Conservation (phyloP, 208 protist species). For the Leishmania braziliensis region DNA sequence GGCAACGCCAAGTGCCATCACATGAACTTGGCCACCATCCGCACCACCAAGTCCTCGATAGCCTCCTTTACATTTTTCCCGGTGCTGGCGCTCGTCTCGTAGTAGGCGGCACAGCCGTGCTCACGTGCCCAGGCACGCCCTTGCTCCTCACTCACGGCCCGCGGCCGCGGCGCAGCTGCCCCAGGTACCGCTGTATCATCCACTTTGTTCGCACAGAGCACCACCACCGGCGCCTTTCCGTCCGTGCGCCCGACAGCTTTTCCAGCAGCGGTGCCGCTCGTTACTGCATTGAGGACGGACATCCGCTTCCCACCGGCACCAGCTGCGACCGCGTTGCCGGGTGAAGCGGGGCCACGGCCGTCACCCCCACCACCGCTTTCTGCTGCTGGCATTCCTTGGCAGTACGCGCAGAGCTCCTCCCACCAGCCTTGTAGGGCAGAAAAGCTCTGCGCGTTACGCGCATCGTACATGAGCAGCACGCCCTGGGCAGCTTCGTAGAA, state of each 20-base stretch:
- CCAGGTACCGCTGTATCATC: slow-evolving; percentile 38
- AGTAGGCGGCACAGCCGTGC: slow-evolving; percentile 68
- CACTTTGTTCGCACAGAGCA: slow-evolving; percentile 76
- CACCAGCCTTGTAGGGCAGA: slow-evolving; percentile 66
- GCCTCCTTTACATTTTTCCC: slow-evolving; percentile 50
- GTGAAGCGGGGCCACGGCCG: neutral
- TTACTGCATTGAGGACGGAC: slow-evolving; percentile 27
- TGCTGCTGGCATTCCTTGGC: slow-evolving; percentile 13
- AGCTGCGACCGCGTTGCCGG: neutral
- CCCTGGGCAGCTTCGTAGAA: slow-evolving; percentile 96
- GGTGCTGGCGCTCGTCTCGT: slow-evolving; percentile 72
- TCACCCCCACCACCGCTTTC: slow-evolving; percentile 2
- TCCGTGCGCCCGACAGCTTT: slow-evolving; percentile 40
- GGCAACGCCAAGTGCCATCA: slow-evolving; percentile 15
- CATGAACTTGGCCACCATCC: slow-evolving; percentile 64
- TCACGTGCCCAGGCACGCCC: slow-evolving; percentile 62
- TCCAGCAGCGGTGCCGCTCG: slow-evolving; percentile 45
- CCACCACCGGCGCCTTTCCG: slow-evolving; percentile 36
- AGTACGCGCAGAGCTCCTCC: slow-evolving; percentile 64
- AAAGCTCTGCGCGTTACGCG: slow-evolving; percentile 60
- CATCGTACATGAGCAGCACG: slow-evolving; percentile 86
- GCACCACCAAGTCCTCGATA: slow-evolving; percentile 66
- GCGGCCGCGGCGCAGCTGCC: slow-evolving; percentile 18
- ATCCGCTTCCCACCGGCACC: slow-evolving; percentile 16
- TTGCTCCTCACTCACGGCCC: slow-evolving; percentile 58